Evolutionary conservation across 495 filamentous ascomycete species (phyloP).

Genomic region (Paragyromitra xinjiangensis): DNA sequence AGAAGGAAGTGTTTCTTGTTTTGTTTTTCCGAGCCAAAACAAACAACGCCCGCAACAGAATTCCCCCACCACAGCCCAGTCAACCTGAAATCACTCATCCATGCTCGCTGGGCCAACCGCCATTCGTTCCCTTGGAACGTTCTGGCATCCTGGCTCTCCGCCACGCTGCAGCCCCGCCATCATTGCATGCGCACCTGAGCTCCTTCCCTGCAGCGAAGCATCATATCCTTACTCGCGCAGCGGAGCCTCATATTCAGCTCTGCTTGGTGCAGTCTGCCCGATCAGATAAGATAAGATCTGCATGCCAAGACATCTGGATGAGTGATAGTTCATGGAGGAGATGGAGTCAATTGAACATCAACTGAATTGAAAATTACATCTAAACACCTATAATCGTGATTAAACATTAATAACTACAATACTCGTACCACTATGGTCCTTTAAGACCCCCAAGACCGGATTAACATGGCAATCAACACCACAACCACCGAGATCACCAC

Average conservation of each 20-base stretch:
- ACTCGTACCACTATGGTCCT: background rate
- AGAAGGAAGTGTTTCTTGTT: slow-evolving; percentile 42
- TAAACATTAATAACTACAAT: slow-evolving; percentile 36
- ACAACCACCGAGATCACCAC: slow-evolving; percentile 12
- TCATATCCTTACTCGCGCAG: slow-evolving; percentile 22
- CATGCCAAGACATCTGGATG: background rate
- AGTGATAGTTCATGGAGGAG: slow-evolving; percentile 16
- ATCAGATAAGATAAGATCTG: slow-evolving; percentile 24
- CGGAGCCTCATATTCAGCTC: slow-evolving; percentile 24
- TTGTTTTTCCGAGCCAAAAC: slow-evolving; percentile 48
- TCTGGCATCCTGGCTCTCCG: slow-evolving; percentile 44
- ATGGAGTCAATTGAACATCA: background rate
- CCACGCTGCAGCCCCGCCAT: slow-evolving; percentile 50
- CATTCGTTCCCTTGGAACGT: slow-evolving; percentile 33
- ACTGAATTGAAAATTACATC: slow-evolving; percentile 4
- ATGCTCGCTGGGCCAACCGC: slow-evolving; percentile 35
- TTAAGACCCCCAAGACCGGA: slow-evolving; percentile 12
- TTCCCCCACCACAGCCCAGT: slow-evolving; percentile 15
- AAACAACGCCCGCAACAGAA: slow-evolving; percentile 43
- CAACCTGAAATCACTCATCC: slow-evolving; percentile 38
- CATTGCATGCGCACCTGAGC: slow-evolving; percentile 32
- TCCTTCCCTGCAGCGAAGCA: slow-evolving; percentile 38
- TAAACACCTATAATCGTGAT: slow-evolving; percentile 7
- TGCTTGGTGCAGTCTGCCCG: background rate
- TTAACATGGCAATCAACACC: slow-evolving; percentile 30